Evolutionary conservation across 1,284 basidiomycete species (phyloP).

Genomic region (Fomitopsis pinicola): DNA sequence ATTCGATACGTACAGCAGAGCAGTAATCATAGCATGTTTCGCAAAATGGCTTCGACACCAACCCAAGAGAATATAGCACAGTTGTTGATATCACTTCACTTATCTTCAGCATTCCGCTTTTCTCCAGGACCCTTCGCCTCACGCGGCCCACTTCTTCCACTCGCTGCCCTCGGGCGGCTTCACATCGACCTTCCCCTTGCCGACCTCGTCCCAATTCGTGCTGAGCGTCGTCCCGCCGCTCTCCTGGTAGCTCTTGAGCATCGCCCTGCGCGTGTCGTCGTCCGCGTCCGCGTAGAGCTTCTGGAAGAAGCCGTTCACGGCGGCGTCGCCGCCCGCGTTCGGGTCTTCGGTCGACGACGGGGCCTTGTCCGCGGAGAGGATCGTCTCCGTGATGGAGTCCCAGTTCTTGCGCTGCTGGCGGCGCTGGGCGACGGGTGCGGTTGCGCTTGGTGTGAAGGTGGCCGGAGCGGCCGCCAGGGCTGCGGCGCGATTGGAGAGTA

Average conservation of each 20-base stretch:
- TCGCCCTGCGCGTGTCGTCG: constrained; percentile 84
- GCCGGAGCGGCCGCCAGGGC: constrained; percentile 19
- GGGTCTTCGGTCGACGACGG: constrained; percentile 67
- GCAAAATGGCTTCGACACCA: neutral
- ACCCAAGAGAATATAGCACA: neutral
- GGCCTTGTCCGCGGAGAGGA: constrained; percentile 60
- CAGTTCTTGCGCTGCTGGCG: constrained; percentile 67
- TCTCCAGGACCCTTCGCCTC: neutral
- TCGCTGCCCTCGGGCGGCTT: constrained; percentile 82
- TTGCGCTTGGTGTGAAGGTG: constrained; percentile 29
- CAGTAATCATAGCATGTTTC: neutral
- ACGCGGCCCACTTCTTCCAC: constrained; percentile 65
- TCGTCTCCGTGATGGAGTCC: constrained; percentile 73
- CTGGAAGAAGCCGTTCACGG: constrained; percentile 78
- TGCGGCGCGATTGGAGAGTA: neutral
- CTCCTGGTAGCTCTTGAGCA: constrained; percentile 95
- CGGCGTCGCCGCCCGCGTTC: constrained; percentile 76
- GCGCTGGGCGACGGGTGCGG: constrained; percentile 18
- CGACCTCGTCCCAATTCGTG: constrained; percentile 91
- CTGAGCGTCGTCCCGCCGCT: constrained; percentile 89
- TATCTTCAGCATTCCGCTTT: neutral
- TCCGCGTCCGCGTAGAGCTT: constrained; percentile 85
- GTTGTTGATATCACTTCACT: neutral
- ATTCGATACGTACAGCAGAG: neutral
- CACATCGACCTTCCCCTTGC: constrained; percentile 61